A percentile compares a stretch with the other conserved stretches of the same genome.
Conservation (phyloP, 2,329 filamentous ascomycete genomes). For the Davidsoniella eucalypti region DNA sequence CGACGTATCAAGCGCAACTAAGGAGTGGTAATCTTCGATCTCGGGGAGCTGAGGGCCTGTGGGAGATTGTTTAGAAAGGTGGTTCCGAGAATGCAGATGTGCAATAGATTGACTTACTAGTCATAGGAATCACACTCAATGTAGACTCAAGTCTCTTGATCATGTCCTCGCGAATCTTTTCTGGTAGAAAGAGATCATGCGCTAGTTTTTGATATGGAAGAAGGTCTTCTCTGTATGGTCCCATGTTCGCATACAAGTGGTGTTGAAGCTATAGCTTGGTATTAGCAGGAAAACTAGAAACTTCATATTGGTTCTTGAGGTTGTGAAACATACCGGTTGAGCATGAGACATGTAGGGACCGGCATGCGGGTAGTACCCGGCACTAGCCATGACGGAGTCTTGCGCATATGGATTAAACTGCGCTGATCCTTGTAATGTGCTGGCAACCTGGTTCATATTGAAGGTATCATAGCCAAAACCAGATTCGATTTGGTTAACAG, state of each 20-base stretch:
- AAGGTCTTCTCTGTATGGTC: slow-evolving; percentile 65
- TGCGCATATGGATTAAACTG: slow-evolving; percentile 65
- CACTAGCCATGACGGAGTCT: slow-evolving; percentile 44
- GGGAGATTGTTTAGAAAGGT: not conserved
- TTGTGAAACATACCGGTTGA: slow-evolving; percentile 38
- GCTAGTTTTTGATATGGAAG: slow-evolving; percentile 71
- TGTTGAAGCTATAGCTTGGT: slow-evolving; percentile 51
- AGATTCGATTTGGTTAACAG: slow-evolving; percentile 9
- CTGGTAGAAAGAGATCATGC: slow-evolving; percentile 83
- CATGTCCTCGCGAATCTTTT: slow-evolving; percentile 71
- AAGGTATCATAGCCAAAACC: slow-evolving; percentile 41
- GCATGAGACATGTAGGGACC: slow-evolving; percentile 32
- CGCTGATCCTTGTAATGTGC: slow-evolving; percentile 28
- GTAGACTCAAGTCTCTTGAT: slow-evolving; percentile 79
- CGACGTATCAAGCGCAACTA: slow-evolving; percentile 74
- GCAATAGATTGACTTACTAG: slow-evolving; percentile 6
- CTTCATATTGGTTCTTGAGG: not conserved
- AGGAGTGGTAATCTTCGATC: slow-evolving; percentile 79
- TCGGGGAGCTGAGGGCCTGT: slow-evolving; percentile 49
- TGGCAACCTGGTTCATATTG: slow-evolving; percentile 38
- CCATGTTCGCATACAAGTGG: slow-evolving; percentile 80
- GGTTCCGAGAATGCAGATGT: no score
- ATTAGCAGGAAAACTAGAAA: slow-evolving; percentile 10
- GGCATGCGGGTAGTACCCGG: slow-evolving; percentile 51
- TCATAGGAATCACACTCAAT: slow-evolving; percentile 68